Evolutionary conservation across 352 stramenopile genomes (phyloP).

Genomic region (Aphanomyces stellatus): DNA sequence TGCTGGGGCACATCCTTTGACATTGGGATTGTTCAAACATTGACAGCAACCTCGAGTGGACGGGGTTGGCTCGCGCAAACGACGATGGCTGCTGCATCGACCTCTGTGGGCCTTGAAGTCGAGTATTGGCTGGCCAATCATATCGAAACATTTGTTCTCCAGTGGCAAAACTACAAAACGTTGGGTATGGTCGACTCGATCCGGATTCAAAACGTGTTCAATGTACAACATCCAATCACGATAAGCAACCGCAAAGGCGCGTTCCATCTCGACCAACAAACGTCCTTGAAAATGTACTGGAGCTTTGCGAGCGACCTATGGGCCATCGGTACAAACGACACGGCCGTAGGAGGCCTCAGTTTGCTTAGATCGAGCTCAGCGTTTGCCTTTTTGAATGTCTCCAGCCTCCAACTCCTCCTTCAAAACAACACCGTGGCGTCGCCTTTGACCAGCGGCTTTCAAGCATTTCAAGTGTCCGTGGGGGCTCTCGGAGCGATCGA

Average conservation of each 20-base stretch:
- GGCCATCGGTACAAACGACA: constrained; percentile 5
- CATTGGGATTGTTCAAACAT: background rate
- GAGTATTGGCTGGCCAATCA: background rate
- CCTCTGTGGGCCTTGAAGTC: background rate
- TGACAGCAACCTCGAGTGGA: background rate
- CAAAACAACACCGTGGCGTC: background rate
- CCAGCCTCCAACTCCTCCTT: background rate
- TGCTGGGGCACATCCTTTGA: constrained; percentile 13
- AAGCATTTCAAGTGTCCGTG: background rate
- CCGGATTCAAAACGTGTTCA: background rate
- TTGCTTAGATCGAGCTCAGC: background rate
- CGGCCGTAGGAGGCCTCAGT: background rate
- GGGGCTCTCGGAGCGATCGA: constrained; percentile 15
- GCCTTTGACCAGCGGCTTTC: background rate
- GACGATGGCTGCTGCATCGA: background rate
- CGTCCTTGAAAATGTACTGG: constrained; percentile 17
- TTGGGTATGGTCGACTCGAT: background rate
- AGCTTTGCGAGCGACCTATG: constrained; percentile 12
- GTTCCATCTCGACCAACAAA: background rate
- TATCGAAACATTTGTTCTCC: background rate
- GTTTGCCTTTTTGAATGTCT: constrained; percentile 12
- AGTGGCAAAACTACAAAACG: constrained; percentile 11
- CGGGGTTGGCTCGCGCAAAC: background rate
- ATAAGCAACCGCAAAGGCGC: background rate
- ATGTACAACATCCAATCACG: background rate